Evolutionary conservation across 1,284 basidiomycete genomes (phyloP), one percentile per base, ranked within the genome.

Genomic region (Puccinia triticina): DNA sequence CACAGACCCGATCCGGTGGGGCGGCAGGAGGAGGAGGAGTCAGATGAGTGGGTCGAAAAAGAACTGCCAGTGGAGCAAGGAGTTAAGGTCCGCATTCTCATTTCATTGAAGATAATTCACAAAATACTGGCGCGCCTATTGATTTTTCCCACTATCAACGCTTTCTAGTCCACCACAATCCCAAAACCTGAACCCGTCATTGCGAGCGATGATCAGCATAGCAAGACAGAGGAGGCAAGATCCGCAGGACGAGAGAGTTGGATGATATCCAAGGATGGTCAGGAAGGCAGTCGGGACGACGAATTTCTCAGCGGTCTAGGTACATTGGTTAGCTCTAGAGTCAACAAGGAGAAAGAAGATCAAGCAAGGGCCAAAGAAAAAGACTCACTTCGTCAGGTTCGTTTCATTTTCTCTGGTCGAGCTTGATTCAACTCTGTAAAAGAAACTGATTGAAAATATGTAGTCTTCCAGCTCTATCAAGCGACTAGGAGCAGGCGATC

Each of bases 401-500:
- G 59, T 26, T 34, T 32, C 26, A n/a, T 61, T 61, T 29, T 34
- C 1, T 26, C 29, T 61, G 50, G 3, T 53, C 18, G 23, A 53
- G 48, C 48, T 50, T 16, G 48, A 57, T 57, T 57, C 55, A 57
- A 50, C 48, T 50, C 48, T 16, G 10, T 18, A 18, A 21, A 50
- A 16, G 8, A 11, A 16, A 16, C 48, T 50, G 40, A 43, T 50
- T 50, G 11, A 32, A 59, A 59, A 37, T 64, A 14, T 32, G 18
- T 57, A 82, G 80, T 57, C 61, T n/a, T 76, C 73, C 26, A 82
- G 61, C 34, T 76, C 50, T 34, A 82, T 82, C 50, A 74, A 75
- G 55, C 46, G 73, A n/a, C 40, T 82, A 12, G 80, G 80, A 74
- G 80, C 73, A 50, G 80, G 32, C 32, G 73, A 76, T 82, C 73